These are phyloP conservation scores for Corymbia citriodora DNA, from an alignment of 441 rosid genomes.

Conservation along the genomic window DNA sequence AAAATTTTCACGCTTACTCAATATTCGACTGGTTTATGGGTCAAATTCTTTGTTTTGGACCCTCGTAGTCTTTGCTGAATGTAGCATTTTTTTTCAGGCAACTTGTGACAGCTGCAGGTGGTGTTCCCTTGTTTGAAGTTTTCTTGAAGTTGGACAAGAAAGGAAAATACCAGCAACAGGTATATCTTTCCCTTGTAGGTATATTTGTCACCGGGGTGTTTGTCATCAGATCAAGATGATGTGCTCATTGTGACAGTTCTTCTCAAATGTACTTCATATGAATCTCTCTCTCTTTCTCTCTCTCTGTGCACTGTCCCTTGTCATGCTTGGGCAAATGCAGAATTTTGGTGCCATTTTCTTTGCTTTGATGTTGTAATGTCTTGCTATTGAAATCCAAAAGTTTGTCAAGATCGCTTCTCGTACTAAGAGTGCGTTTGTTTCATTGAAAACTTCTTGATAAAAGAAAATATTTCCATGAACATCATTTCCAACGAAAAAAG, in stretches of 20 bases:
- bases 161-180: conserved; percentile 86
- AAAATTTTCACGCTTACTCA: background rate
- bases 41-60: background rate
- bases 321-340: background rate
- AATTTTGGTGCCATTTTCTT: background rate
- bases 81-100: conserved; percentile 48
- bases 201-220: background rate
- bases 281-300: background rate
- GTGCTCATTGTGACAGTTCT: background rate
- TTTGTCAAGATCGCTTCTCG: background rate
- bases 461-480: background rate
- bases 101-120: conserved; percentile 69
- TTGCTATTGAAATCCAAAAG: background rate
- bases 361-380: background rate
- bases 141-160: conserved; percentile 60
- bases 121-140: conserved; percentile 85
- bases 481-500: background rate
- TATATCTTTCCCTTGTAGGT: conserved; percentile 16
- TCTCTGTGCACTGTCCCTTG: background rate
- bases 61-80: background rate
- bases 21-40: background rate
- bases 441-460: background rate
- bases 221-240: background rate
- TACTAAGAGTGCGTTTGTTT: background rate
- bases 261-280: background rate